Conservation (phyloP, 768 basidiomycete species). For the Polyporus arcularius region DNA sequence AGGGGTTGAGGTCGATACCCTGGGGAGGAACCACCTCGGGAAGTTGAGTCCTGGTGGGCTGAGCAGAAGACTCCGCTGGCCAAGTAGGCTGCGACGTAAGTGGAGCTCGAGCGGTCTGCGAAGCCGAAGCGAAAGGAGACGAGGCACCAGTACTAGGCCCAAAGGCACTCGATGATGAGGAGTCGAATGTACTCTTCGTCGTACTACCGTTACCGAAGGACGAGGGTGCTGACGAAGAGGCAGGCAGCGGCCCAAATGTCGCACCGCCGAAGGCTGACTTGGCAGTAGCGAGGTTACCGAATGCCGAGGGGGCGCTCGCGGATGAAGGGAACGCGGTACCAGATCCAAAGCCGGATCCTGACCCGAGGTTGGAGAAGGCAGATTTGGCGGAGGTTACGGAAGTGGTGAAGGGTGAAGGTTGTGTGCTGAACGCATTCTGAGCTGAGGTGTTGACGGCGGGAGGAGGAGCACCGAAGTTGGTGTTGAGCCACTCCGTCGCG, state of each 20-base stretch:
- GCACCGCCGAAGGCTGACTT: conserved; percentile 8
- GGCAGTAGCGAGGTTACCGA: conserved; percentile 16
- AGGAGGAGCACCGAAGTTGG: conserved; percentile 32
- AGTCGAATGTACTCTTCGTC: conserved; percentile 10
- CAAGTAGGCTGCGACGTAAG: conserved; percentile 10
- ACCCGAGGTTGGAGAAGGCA: conserved; percentile 4
- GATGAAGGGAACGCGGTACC: conserved; percentile 20
- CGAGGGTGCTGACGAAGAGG: conserved; percentile 7
- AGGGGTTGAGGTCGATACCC: neutral
- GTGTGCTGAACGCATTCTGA: conserved; percentile 13
- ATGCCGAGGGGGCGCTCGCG: conserved; percentile 21
- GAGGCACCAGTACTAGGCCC: neutral
- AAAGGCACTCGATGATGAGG: conserved; percentile 1
- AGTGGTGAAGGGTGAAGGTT: neutral
- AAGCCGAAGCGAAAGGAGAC: neutral
- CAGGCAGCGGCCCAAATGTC: conserved; percentile 5
- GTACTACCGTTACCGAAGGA: neutral
- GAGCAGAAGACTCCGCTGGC: conserved; percentile 1
- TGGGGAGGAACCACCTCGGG: neutral
- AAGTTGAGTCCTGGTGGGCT: neutral
- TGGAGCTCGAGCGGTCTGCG: neutral
- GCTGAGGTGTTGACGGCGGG: conserved; percentile 19
- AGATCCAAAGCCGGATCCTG: conserved; percentile 35
- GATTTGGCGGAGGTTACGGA: conserved; percentile 11
- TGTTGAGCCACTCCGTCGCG: conserved; percentile 36